phyloP scores from a whole-genome alignment of 805 yeast species.

The Metschnikowia anglica region DNA sequence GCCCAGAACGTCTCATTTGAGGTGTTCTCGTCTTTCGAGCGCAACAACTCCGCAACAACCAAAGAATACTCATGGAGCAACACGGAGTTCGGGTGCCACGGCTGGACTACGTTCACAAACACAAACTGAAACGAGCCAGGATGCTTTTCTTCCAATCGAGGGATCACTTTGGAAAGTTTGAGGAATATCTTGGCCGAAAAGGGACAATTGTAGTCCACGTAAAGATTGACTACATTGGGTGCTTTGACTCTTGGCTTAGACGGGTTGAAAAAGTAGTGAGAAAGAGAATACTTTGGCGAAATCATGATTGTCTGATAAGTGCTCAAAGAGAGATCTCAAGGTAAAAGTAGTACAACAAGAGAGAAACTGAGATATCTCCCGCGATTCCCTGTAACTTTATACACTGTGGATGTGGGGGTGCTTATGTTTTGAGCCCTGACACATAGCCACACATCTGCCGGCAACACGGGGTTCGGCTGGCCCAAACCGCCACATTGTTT shows the following conservation, averaged over 20 bases:
- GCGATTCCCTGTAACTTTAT: neutral
- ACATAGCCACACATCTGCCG: too few species aligned
- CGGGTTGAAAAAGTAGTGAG: slow-evolving; percentile 32
- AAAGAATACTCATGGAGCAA: slow-evolving; percentile 68
- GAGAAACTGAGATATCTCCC: neutral
- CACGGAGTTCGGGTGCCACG: slow-evolving; percentile 83
- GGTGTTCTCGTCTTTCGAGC: slow-evolving; percentile 23
- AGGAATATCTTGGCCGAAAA: slow-evolving; percentile 64
- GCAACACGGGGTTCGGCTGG: too few species aligned
- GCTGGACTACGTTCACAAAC: slow-evolving; percentile 76
- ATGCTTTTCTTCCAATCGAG: slow-evolving; percentile 44
- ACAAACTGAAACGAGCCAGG: slow-evolving; percentile 58
- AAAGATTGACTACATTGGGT: slow-evolving; percentile 57
- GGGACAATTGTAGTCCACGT: slow-evolving; percentile 76
- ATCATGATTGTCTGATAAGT: slow-evolving; percentile 30
- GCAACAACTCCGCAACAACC: slow-evolving; percentile 67
- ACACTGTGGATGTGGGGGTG: too few species aligned
- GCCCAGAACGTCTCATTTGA: slow-evolving; percentile 40
- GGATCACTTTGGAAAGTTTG: slow-evolving; percentile 55
- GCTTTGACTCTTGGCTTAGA: slow-evolving; percentile 23
- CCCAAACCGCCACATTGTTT: too few species aligned
- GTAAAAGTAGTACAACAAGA: too few species aligned
- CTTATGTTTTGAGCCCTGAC: too few species aligned
- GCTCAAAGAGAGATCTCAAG: too few species aligned
- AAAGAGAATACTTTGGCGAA: slow-evolving; percentile 41